Evolutionary conservation across 1,139 yeast species (phyloP), one percentile per base, ranked within the genome.

Genomic region (Sugiyamaella pinicola): DNA sequence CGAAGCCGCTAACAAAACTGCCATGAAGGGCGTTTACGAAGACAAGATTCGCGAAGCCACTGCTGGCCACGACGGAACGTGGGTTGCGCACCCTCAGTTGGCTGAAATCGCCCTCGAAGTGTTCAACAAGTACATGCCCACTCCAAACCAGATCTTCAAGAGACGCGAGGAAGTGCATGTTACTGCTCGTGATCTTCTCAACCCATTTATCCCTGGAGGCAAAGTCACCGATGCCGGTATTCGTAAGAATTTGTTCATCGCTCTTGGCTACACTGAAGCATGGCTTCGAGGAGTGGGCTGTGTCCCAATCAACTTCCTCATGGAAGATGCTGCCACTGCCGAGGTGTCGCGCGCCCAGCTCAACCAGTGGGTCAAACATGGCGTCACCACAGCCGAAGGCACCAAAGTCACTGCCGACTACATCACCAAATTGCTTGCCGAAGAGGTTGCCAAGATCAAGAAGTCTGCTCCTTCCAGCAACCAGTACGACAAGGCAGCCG

Each of bases 321-420:
- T 86, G 95, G 95, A 86, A 73, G 93, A 86, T 66, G 93, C 93
- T 52, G 93, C 93, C 47, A 86, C 93, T 55, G 93, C 93, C 52
- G 95, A 86, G 71, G 93, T 86, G 38, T 85, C 91, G 31, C 82
- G 95, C 70, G 81, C 88, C 38, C 90, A 85, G 72, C 78, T 86
- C 63, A 83, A 87, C 82, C 91, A 86, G 71, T 86, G 93, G 93
- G 89, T 85, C 58, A 83, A 83, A 61, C 93, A 86, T 69, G 84
- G 84, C 54, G 83, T 81, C 52, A 72, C 71, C 61, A 84, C 91
- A 49, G 80, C 79, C 60, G 77, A 78, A 59, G 77, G 77, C 53
- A 85, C 86, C 63, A 74, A 71, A 52, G 77, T 86, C 56, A 79
- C 85, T 63, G 78, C 81, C 65, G 80, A 77, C 46, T 83, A 81